These are phyloP conservation scores for Yamadazyma membranifaciens DNA, from an alignment of 1,139 yeast genomes.

Conservation along the genomic window DNA sequence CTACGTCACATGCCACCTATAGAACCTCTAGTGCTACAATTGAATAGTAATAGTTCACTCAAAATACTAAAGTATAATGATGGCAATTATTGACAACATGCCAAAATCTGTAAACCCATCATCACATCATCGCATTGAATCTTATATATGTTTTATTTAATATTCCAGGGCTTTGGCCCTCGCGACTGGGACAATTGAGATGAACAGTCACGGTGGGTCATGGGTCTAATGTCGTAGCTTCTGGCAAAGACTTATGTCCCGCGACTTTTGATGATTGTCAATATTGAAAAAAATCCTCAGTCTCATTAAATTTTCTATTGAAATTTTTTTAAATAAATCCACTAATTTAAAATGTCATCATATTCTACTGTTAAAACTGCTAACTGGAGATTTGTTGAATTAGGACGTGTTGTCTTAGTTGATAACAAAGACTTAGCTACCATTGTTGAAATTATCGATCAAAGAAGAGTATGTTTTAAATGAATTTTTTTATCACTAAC, in stretches of 20 bases:
- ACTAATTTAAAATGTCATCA: constrained; percentile 27
- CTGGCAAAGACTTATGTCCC: not conserved
- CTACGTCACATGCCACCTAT: too few relatives aligned
- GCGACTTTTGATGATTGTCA: constrained; percentile 5
- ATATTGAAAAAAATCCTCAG: constrained; percentile 3
- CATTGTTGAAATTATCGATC: constrained; percentile 98
- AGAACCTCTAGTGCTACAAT: too few relatives aligned
- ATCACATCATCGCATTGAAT: too few relatives aligned
- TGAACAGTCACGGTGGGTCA: constrained; percentile 1
- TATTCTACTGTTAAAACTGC: constrained; percentile 84
- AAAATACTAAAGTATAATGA: too few relatives aligned
- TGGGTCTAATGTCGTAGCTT: too few relatives aligned
- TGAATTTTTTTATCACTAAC: not conserved
- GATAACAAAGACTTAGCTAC: constrained; percentile 83
- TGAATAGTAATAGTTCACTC: too few relatives aligned
- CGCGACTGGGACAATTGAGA: not conserved
- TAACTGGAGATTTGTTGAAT: constrained; percentile 99
- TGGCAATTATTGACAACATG: too few relatives aligned
- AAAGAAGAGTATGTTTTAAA: constrained; percentile 84
- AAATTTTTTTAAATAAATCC: constrained; percentile 15
- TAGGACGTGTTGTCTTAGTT: constrained; percentile 97
- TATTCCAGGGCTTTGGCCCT: constrained; percentile 9
- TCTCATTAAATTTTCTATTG: constrained; percentile 8
- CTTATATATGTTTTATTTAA: not conserved
- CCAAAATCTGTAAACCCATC: too few relatives aligned